A percentile compares a stretch with the other conserved stretches of the same genome.
These are phyloP conservation scores for Polygonum aviculare DNA, from an alignment of 148 eudicot genomes.

Conservation along the genomic window DNA sequence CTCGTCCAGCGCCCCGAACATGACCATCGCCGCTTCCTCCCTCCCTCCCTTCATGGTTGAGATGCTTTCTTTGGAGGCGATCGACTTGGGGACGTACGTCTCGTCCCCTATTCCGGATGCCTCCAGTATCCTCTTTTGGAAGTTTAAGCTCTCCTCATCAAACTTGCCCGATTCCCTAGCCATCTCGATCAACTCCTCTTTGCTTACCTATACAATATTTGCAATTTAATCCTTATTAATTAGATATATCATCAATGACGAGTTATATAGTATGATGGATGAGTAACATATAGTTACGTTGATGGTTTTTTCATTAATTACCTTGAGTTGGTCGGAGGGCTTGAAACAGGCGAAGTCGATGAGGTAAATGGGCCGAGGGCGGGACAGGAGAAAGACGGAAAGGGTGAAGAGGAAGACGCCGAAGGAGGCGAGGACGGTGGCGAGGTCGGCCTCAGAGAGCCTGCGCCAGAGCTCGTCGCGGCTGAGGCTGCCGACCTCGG, in stretches of 20 bases:
- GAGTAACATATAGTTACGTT: too few species aligned
- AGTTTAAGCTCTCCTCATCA: slow-evolving; percentile 54
- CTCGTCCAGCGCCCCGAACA: slow-evolving; percentile 93
- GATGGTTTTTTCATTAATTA: slow-evolving; percentile 4
- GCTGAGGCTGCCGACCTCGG: slow-evolving; percentile 61
- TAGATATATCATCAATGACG: too few species aligned
- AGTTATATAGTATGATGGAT: too few species aligned
- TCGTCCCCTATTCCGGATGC: slow-evolving; percentile 86
- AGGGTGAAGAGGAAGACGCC: slow-evolving; percentile 65
- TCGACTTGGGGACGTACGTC: slow-evolving; percentile 66
- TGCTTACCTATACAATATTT: slow-evolving; percentile 38
- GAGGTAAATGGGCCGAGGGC: slow-evolving; percentile 64
- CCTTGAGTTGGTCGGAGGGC: slow-evolving; percentile 81
- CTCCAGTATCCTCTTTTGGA: slow-evolving; percentile 57
- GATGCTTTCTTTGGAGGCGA: slow-evolving; percentile 36
- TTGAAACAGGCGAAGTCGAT: slow-evolving; percentile 83
- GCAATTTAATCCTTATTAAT: neutral
- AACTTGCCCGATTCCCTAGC: slow-evolving; percentile 83
- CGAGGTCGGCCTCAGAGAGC: slow-evolving; percentile 62
- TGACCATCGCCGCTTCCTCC: slow-evolving; percentile 70
- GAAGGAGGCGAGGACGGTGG: slow-evolving; percentile 57
- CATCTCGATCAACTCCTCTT: slow-evolving; percentile 61
- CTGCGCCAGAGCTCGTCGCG: slow-evolving; percentile 61
- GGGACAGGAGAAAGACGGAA: slow-evolving; percentile 60
- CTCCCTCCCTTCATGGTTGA: slow-evolving; percentile 85